Percentiles rank a stretch among this genome's conserved stretches.
phyloP scores from a whole-genome alignment of 345 rosid species.

The Boechera stricta region DNA sequence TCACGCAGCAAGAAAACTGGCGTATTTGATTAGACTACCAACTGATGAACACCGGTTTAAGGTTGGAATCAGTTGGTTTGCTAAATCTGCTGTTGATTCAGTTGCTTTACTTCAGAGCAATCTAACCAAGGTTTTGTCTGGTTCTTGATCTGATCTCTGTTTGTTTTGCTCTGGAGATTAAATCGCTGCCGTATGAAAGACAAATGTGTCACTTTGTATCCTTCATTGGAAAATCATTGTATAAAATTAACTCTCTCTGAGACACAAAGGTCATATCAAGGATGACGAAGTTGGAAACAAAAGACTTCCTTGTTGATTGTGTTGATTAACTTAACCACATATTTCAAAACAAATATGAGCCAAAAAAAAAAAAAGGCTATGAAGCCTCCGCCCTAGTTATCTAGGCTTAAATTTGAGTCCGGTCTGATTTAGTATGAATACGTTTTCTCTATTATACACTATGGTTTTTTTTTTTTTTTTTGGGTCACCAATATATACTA shows the following conservation, averaged over 20 bases:
- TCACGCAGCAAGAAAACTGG: slow-evolving; percentile 84
- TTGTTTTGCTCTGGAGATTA: not conserved
- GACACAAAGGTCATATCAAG: not conserved
- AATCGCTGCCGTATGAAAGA: slow-evolving; percentile 5
- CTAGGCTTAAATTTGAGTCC: too few relatives aligned
- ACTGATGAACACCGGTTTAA: slow-evolving; percentile 91
- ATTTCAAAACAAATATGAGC: not conserved
- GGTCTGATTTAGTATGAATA: too few relatives aligned
- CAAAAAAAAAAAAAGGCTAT: not conserved
- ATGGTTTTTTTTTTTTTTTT: too few relatives aligned
- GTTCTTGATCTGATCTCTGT: slow-evolving; percentile 44
- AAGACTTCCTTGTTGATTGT: not conserved
- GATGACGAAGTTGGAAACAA: not conserved
- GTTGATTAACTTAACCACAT: not conserved
- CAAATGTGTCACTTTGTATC: slow-evolving; percentile 19
- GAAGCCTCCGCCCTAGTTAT: too few relatives aligned
- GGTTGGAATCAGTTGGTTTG: slow-evolving; percentile 92
- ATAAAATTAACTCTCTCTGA: not conserved
- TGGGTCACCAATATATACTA: too few relatives aligned
- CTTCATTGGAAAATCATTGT: not conserved
- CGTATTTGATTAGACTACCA: slow-evolving; percentile 84
- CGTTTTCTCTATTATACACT: too few relatives aligned
- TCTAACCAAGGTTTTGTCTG: slow-evolving; percentile 65
- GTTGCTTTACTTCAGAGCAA: slow-evolving; percentile 75
- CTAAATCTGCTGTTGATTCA: slow-evolving; percentile 78